Conservation (phyloP, 495 filamentous ascomycete species). For the Choiromyces venosus region DNA sequence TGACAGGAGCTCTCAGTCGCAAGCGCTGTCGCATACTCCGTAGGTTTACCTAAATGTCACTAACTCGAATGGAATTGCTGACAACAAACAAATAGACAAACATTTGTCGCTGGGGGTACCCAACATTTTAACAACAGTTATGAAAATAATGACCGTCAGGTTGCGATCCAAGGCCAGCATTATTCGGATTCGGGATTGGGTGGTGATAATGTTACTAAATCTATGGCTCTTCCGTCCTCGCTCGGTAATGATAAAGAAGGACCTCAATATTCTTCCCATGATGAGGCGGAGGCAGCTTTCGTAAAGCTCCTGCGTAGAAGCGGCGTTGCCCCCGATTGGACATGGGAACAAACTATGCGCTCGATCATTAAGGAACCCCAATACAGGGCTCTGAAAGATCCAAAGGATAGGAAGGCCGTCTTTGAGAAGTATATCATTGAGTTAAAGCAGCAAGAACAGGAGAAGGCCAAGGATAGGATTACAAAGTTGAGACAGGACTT, state of each 20-base stretch:
- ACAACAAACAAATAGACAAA: constrained; percentile 15
- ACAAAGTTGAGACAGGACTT: constrained; percentile 92
- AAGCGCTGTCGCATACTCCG: constrained; percentile 52
- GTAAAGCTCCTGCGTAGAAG: constrained; percentile 80
- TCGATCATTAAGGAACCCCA: constrained; percentile 88
- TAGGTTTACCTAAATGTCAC: constrained; percentile 46
- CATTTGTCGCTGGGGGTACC: constrained; percentile 40
- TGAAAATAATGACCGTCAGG: constrained; percentile 41
- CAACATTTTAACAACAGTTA: constrained; percentile 35
- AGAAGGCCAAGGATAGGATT: constrained; percentile 88
- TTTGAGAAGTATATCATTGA: constrained; percentile 95
- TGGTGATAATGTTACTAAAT: constrained; percentile 28
- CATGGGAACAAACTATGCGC: constrained; percentile 85
- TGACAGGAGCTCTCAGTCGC: constrained; percentile 48
- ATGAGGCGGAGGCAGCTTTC: constrained; percentile 93
- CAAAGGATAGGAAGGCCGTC: constrained; percentile 80
- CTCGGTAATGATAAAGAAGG: constrained; percentile 38
- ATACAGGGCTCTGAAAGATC: constrained; percentile 89
- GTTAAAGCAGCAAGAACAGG: constrained; percentile 86
- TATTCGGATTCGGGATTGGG: constrained; percentile 20
- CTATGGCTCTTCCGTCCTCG: constrained; percentile 36
- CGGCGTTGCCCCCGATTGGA: constrained; percentile 82
- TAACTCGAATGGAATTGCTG: neutral
- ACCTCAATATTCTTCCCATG: constrained; percentile 74
- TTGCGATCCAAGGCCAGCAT: constrained; percentile 40